These are phyloP conservation scores for Penicillium antarcticum DNA, from an alignment of 495 filamentous ascomycete species.

Conservation along the genomic window DNA sequence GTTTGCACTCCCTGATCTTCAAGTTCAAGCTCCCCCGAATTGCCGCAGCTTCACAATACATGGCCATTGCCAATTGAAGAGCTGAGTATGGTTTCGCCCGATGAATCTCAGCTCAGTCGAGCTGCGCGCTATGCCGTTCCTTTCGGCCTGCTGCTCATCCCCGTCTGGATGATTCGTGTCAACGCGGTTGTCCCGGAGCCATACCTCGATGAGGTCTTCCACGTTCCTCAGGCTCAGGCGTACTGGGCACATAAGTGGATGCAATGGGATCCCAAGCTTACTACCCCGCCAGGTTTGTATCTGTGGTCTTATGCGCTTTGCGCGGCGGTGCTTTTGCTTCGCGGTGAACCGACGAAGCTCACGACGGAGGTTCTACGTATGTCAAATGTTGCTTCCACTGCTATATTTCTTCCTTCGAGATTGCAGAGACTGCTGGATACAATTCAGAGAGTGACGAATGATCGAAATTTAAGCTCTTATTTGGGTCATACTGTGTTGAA, in stretches of 20 bases:
- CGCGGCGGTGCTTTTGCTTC: constrained; percentile 28
- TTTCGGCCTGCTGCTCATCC: constrained; percentile 37
- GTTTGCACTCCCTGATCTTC: too few species aligned
- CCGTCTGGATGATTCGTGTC: constrained; percentile 39
- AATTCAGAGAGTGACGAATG: constrained; percentile 37
- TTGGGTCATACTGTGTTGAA: constrained; percentile 68
- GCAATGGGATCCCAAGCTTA: constrained; percentile 94
- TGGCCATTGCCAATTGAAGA: constrained; percentile 8
- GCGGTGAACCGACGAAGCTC: constrained; percentile 39
- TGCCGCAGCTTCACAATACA: background rate
- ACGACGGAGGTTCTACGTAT: constrained; percentile 35
- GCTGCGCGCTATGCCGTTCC: constrained; percentile 43
- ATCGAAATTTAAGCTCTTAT: constrained; percentile 35
- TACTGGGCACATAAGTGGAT: constrained; percentile 75
- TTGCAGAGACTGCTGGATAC: constrained; percentile 38
- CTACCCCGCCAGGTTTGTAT: constrained; percentile 88
- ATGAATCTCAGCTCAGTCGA: constrained; percentile 36
- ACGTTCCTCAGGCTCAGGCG: constrained; percentile 83
- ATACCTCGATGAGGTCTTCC: constrained; percentile 94
- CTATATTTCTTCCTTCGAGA: constrained; percentile 40
- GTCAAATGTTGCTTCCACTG: constrained; percentile 37
- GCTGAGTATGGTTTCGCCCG: constrained; percentile 34
- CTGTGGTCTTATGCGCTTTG: constrained; percentile 51
- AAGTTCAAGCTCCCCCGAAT: too few species aligned
- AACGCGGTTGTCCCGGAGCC: constrained; percentile 63